These are phyloP conservation scores for Apiospora saccharicola DNA, from an alignment of 2,329 filamentous ascomycete genomes.

Conservation along the genomic window DNA sequence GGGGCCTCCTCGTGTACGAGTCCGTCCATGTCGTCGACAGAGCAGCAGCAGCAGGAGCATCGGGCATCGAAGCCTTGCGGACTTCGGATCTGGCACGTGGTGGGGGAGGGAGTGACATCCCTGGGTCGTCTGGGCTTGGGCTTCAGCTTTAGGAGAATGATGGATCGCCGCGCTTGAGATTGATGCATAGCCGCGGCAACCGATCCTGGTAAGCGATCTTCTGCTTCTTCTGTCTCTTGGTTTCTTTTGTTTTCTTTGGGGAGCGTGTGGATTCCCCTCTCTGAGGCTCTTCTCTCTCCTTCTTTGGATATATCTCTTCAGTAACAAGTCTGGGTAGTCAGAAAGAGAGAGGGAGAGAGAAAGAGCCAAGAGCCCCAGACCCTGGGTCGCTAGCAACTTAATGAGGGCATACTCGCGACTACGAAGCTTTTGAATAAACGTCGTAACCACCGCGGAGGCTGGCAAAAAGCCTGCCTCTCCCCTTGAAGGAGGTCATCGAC, in stretches of 20 bases:
- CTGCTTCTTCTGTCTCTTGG: neutral
- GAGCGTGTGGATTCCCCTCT: neutral
- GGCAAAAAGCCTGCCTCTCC: neutral
- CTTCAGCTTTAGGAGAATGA: neutral
- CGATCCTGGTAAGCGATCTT: neutral
- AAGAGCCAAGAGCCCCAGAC: neutral
- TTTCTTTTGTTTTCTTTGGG: neutral
- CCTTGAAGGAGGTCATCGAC: neutral
- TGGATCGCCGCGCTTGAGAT: neutral
- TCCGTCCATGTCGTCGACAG: neutral
- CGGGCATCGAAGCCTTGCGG: neutral
- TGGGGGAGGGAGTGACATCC: neutral
- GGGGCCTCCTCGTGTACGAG: conserved; percentile 3
- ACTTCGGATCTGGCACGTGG: neutral
- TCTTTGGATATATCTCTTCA: neutral
- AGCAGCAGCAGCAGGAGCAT: neutral
- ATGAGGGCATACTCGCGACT: neutral
- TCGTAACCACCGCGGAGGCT: neutral
- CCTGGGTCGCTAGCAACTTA: neutral
- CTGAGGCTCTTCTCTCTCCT: neutral
- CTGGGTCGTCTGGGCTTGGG: conserved; percentile 4
- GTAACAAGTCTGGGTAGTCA: neutral
- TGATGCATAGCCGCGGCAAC: neutral
- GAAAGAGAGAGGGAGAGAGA: neutral
- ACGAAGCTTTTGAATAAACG: neutral